These are phyloP conservation scores for Scolecobasidium constrictum DNA, from an alignment of 2,329 filamentous ascomycete genomes.

Conservation along the genomic window DNA sequence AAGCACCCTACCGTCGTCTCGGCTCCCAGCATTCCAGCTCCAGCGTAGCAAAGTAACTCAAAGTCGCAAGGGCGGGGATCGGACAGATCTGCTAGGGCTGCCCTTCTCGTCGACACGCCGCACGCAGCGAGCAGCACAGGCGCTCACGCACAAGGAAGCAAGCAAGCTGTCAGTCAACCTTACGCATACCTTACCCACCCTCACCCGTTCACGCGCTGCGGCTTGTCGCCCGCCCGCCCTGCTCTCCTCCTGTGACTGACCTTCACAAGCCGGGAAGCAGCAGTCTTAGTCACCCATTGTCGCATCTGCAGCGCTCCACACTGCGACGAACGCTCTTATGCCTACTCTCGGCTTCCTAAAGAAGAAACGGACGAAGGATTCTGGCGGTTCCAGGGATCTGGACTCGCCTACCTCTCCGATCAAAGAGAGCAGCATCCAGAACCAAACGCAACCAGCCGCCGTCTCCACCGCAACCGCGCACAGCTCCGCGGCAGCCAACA, in stretches of 20 bases:
- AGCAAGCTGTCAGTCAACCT: background rate
- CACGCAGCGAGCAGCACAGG: too few species aligned
- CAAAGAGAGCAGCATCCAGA: constrained; percentile 51
- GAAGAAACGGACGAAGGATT: constrained; percentile 97
- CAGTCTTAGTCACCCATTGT: too few species aligned
- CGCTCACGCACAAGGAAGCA: too few species aligned
- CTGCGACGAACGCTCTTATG: constrained; percentile 45
- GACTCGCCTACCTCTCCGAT: constrained; percentile 54
- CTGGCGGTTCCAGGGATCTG: constrained; percentile 43
- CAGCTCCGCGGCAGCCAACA: constrained; percentile 11
- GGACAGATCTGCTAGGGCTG: background rate
- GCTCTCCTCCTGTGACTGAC: too few species aligned
- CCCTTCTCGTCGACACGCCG: background rate
- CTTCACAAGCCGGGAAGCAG: background rate
- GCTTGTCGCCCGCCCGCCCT: too few species aligned
- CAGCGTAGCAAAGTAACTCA: background rate
- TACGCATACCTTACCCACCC: background rate
- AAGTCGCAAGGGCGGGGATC: background rate
- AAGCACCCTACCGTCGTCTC: too few species aligned
- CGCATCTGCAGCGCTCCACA: too few species aligned
- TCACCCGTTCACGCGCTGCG: too few species aligned
- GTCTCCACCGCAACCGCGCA: constrained; percentile 1
- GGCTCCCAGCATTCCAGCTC: background rate
- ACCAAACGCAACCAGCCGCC: constrained; percentile 34
- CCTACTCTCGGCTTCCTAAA: constrained; percentile 93